These are phyloP conservation scores for Aspergillus fumigatiaffinis DNA, from an alignment of 2,329 filamentous ascomycete genomes.

Conservation along the genomic window DNA sequence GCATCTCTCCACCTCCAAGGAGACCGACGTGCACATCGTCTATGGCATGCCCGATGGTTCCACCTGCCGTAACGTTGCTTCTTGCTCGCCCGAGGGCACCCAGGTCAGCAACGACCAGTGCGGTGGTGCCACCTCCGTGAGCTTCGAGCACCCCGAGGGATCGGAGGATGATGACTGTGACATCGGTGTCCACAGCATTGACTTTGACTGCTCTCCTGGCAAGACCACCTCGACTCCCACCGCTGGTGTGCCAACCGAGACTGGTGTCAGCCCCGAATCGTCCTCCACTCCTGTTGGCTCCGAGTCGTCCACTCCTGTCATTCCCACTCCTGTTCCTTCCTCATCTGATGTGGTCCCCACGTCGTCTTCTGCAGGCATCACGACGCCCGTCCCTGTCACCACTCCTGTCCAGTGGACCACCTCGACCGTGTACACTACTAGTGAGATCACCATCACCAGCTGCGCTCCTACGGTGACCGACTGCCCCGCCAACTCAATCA, in stretches of 20 bases:
- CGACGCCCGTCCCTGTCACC: conserved; percentile 10
- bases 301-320: conserved; percentile 13
- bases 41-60: conserved; percentile 82
- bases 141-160: conserved; percentile 60
- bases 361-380: neutral
- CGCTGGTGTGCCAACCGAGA: conserved; percentile 22
- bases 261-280: conserved; percentile 20
- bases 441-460: conserved; percentile 37
- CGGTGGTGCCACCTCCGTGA: conserved; percentile 81
- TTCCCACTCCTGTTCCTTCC: conserved; percentile 7
- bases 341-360: conserved; percentile 8
- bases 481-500: conserved; percentile 51
- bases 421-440: conserved; percentile 38
- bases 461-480: conserved; percentile 40
- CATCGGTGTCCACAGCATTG: conserved; percentile 51
- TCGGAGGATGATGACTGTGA: conserved; percentile 59
- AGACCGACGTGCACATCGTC: conserved; percentile 77
- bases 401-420: conserved; percentile 28
- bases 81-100: conserved; percentile 65
- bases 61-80: conserved; percentile 71
- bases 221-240: conserved; percentile 11
- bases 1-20: conserved; percentile 68
- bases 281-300: neutral
- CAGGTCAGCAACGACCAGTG: conserved; percentile 81
- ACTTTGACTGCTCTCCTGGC: conserved; percentile 26